These are phyloP conservation scores for Penicillium nucicola DNA, from an alignment of 495 filamentous ascomycete species.

Conservation along the genomic window DNA sequence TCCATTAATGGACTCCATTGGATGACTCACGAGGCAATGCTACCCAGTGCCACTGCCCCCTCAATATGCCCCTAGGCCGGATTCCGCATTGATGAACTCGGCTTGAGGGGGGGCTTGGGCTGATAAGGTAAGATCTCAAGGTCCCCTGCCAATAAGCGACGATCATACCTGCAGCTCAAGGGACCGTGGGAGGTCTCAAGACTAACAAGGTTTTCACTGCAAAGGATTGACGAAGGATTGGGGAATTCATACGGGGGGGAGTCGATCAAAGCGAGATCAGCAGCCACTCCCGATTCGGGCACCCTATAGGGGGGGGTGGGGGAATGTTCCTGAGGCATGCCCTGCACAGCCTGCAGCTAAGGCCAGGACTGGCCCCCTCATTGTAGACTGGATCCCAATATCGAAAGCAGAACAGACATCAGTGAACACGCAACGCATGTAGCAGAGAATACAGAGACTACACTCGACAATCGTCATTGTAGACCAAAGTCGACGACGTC, in stretches of 20 bases:
- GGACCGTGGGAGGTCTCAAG: constrained; percentile 9
- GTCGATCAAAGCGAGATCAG: constrained; percentile 9
- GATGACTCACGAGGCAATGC: constrained; percentile 15
- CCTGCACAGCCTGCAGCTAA: constrained; percentile 10
- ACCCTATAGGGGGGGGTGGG: constrained; percentile 4
- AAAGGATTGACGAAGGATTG: constrained; percentile 3
- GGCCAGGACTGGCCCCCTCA: neutral
- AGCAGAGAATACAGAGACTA: too few species aligned
- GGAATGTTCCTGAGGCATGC: constrained; percentile 5
- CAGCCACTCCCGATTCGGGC: constrained; percentile 6
- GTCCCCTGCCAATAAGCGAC: constrained; percentile 15
- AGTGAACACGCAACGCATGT: too few species aligned
- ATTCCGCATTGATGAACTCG: constrained; percentile 13
- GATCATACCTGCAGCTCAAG: constrained; percentile 12
- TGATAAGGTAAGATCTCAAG: constrained; percentile 14
- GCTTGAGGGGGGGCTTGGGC: constrained; percentile 8
- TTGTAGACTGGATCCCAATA: too few species aligned
- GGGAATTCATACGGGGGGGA: constrained; percentile 4
- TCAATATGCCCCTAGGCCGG: constrained; percentile 8
- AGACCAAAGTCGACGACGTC: constrained; percentile 21
- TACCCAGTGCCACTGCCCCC: constrained; percentile 6
- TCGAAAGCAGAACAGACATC: too few species aligned
- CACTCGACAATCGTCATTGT: too few species aligned
- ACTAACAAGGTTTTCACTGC: constrained; percentile 4
- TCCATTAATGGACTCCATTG: neutral